Evolutionary conservation across 1,284 basidiomycete genomes (phyloP).

Genomic region (Anthracocystis walkeri): DNA sequence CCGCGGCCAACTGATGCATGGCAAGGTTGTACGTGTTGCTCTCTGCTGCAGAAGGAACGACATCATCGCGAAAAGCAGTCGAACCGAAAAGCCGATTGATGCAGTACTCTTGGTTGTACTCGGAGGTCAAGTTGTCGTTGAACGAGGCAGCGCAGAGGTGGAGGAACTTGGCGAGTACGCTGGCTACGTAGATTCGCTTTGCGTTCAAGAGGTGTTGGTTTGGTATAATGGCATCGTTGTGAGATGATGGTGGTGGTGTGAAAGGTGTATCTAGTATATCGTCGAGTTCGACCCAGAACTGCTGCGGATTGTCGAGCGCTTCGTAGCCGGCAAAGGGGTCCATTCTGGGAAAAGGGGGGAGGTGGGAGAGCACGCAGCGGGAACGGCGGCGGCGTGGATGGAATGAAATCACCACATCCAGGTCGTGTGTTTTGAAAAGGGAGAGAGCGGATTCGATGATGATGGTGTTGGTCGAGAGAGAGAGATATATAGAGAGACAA

Average conservation of each 20-base stretch:
- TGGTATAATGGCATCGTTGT: not conserved
- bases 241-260: slow-evolving; percentile 7
- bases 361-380: not conserved
- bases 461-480: not conserved
- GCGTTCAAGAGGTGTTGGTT: slow-evolving; percentile 16
- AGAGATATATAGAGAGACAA: not conserved
- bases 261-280: slow-evolving; percentile 54
- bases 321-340: slow-evolving; percentile 58
- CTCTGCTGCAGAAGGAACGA: not conserved
- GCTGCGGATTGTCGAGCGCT: slow-evolving; percentile 46
- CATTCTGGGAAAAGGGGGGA: too few species aligned
- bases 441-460: not conserved
- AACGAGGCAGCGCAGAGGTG: slow-evolving; percentile 58
- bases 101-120: slow-evolving; percentile 54
- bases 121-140: slow-evolving; percentile 40
- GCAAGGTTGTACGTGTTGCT: slow-evolving; percentile 10
- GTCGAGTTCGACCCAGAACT: slow-evolving; percentile 63
- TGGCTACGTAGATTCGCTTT: slow-evolving; percentile 41
- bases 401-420: slow-evolving; percentile 3
- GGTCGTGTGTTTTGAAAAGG: not conserved
- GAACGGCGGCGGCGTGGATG: not conserved
- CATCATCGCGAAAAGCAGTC: slow-evolving; percentile 36
- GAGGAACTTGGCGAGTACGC: slow-evolving; percentile 49
- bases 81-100: slow-evolving; percentile 55
- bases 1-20: slow-evolving; percentile 46